phyloP scores from a whole-genome alignment of 2,329 filamentous ascomycete species.

The Hypoxylon sp. region DNA sequence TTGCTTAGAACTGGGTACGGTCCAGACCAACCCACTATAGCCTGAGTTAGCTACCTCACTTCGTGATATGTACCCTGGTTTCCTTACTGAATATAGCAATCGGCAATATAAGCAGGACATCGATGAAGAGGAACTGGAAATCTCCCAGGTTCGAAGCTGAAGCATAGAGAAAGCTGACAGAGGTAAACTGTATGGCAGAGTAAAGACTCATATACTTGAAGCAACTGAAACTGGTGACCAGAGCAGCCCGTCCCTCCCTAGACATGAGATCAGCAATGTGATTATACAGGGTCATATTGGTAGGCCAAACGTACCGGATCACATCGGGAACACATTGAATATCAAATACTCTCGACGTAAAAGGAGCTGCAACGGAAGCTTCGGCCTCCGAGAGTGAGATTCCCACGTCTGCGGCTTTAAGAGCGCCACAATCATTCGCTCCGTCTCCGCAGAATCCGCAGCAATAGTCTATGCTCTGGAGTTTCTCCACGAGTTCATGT shows the following conservation, averaged over 20 bases:
- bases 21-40: constrained; percentile 90
- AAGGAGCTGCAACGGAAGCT: constrained; percentile 97
- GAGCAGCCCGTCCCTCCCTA: constrained; percentile 90
- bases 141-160: constrained; percentile 95
- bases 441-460: constrained; percentile 97
- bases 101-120: constrained; percentile 90
- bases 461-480: constrained; percentile 96
- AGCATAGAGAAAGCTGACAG: constrained; percentile 95
- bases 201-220: constrained; percentile 99
- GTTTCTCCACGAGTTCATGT: constrained; percentile 95
- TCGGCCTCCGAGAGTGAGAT: constrained; percentile 98
- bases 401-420: constrained; percentile 97
- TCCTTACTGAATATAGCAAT: constrained; percentile 91
- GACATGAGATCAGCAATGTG: constrained; percentile 19
- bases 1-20: constrained; percentile 81
- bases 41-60: constrained; percentile 32
- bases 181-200: constrained; percentile 98
- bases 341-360: constrained; percentile 95
- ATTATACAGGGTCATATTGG: constrained; percentile 24
- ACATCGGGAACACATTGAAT: constrained; percentile 95
- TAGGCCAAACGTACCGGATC: constrained; percentile 72
- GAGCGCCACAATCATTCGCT: constrained; percentile 95
- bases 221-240: constrained; percentile 99
- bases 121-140: constrained; percentile 98
- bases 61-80: not conserved